These are phyloP conservation scores for Sistotremastrum suecicum DNA, from an alignment of 768 basidiomycete species.

Conservation along the genomic window DNA sequence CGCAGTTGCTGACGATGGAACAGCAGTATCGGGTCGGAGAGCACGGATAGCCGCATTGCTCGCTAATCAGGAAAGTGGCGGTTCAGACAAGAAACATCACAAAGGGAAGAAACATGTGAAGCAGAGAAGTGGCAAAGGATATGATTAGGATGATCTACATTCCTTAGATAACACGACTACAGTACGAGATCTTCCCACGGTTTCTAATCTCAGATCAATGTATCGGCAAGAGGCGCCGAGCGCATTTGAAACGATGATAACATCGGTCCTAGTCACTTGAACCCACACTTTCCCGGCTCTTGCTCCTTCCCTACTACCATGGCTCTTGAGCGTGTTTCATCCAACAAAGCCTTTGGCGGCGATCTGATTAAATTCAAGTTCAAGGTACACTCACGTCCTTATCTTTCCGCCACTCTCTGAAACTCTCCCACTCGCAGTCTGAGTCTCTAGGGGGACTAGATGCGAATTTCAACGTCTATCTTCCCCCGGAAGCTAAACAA, in stretches of 20 bases:
- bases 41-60: constrained; percentile 30
- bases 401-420: constrained; percentile 6
- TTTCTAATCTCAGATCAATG: too few relatives aligned
- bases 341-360: constrained; percentile 72
- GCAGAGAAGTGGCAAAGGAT: constrained; percentile 86
- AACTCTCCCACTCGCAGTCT: constrained; percentile 31
- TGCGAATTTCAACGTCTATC: constrained; percentile 79
- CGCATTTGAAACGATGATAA: too few relatives aligned
- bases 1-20: constrained; percentile 64
- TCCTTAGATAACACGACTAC: neutral
- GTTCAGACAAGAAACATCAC: constrained; percentile 64
- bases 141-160: constrained; percentile 35
- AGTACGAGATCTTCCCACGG: too few relatives aligned
- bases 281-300: too few relatives aligned
- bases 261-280: too few relatives aligned
- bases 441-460: constrained; percentile 50
- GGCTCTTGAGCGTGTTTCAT: constrained; percentile 53
- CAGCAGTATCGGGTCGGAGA: constrained; percentile 31
- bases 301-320: constrained; percentile 6
- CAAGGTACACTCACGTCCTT: constrained; percentile 33
- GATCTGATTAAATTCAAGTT: constrained; percentile 77
- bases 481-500: constrained; percentile 48
- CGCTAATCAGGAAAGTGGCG: constrained; percentile 22
- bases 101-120: constrained; percentile 73
- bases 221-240: too few relatives aligned